Percentiles rank a stretch among this genome's conserved stretches.
These are phyloP conservation scores for Phytopythium ostracodes DNA, from an alignment of 352 stramenopile genomes.

Conservation along the genomic window DNA sequence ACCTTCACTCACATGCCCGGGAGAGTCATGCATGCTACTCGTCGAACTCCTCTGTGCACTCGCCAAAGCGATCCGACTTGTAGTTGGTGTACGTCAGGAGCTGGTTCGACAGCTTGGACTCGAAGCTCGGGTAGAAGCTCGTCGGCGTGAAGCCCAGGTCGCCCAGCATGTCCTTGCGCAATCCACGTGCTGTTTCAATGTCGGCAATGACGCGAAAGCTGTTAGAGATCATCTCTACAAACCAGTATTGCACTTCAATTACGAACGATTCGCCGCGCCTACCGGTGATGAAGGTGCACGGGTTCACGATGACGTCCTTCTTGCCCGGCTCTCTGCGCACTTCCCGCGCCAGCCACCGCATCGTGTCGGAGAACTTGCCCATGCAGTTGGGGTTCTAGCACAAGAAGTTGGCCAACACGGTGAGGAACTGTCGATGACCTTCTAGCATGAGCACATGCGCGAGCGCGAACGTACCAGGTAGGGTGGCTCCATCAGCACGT, in stretches of 20 bases:
- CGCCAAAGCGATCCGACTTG: conserved; percentile 35
- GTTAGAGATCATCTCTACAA: not conserved
- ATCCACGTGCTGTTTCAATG: conserved; percentile 23
- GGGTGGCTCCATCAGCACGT: conserved; percentile 43
- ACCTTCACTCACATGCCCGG: not conserved
- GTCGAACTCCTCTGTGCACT: conserved; percentile 22
- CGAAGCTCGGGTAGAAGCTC: conserved; percentile 43
- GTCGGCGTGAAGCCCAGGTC: conserved; percentile 43
- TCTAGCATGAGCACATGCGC: too few relatives aligned
- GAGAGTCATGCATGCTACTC: conserved; percentile 2
- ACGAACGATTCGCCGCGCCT: conserved; percentile 3
- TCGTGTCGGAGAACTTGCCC: conserved; percentile 43
- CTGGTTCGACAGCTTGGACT: conserved; percentile 51
- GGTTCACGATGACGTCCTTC: conserved; percentile 32
- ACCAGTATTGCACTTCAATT: not conserved
- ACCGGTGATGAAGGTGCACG: conserved; percentile 50
- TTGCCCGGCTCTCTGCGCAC: conserved; percentile 22
- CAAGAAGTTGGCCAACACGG: too few relatives aligned
- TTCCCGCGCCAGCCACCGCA: conserved; percentile 38
- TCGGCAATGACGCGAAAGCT: conserved; percentile 2
- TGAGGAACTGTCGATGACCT: too few relatives aligned
- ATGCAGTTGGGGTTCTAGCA: conserved; percentile 40
- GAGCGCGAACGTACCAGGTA: conserved; percentile 31
- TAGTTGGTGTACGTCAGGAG: conserved; percentile 57
- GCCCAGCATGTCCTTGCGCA: conserved; percentile 37